Evolutionary conservation across 805 yeast species (phyloP).

Genomic region (Candida nanaspora): DNA sequence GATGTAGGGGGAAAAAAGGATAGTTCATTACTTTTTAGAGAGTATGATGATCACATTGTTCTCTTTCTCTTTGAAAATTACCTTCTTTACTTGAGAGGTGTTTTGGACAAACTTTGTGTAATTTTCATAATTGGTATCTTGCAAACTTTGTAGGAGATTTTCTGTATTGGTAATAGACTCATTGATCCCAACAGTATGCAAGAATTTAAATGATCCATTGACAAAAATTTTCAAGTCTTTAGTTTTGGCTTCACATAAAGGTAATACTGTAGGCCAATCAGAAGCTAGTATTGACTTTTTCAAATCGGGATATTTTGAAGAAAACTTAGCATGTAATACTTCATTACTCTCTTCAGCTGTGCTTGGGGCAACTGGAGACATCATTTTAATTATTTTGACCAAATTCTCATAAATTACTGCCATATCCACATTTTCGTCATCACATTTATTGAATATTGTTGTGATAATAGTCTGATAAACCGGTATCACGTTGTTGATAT

Average conservation of each 20-base stretch:
- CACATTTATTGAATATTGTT: not conserved
- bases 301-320: slow-evolving; percentile 27
- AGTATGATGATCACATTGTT: no score
- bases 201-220: slow-evolving; percentile 63
- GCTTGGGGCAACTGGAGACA: slow-evolving; percentile 80
- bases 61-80: no score
- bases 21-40: no score
- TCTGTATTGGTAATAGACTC: not conserved
- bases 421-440: slow-evolving; percentile 20
- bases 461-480: slow-evolving; percentile 78
- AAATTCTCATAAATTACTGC: slow-evolving; percentile 41
- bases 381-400: slow-evolving; percentile 47
- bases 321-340: slow-evolving; percentile 19
- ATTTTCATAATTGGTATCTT: not conserved
- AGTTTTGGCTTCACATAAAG: slow-evolving; percentile 29
- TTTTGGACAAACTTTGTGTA: not conserved
- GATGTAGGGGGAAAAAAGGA: no score
- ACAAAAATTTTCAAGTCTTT: slow-evolving; percentile 53
- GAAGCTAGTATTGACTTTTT: slow-evolving; percentile 48
- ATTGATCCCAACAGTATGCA: slow-evolving; percentile 11
- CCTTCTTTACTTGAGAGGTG: not conserved
- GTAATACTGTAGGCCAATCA: slow-evolving; percentile 57
- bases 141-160: not conserved
- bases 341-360: slow-evolving; percentile 82
- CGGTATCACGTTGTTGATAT: slow-evolving; percentile 81